Conservation (phyloP, 83 land plant species). For the Diphasiastrum complanatum region DNA sequence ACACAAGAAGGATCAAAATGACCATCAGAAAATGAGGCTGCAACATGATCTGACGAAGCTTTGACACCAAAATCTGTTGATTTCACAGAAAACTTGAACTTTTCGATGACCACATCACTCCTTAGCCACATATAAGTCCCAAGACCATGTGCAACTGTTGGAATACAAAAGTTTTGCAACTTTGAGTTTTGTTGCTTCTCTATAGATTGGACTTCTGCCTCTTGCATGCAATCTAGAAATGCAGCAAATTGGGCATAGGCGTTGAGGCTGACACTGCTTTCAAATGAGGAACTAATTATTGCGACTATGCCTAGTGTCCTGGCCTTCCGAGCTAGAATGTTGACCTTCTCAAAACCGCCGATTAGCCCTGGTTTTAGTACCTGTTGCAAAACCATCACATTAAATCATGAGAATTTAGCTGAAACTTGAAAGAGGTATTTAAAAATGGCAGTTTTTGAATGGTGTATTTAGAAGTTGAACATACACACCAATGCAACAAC, state of each 20-base stretch:
- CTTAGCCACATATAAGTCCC: conserved; percentile 89
- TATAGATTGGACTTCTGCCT: conserved; percentile 21
- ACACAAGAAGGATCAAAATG: background rate
- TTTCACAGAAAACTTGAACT: background rate
- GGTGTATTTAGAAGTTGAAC: background rate
- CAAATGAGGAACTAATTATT: conserved; percentile 84
- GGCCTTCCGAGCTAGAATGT: conserved; percentile 64
- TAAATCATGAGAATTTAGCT: conserved; percentile 6
- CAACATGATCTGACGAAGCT: too few relatives aligned
- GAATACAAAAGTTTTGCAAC: background rate
- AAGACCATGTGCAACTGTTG: conserved; percentile 73
- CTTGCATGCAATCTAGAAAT: conserved; percentile 47
- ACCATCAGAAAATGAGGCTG: too few relatives aligned
- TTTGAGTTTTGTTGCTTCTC: conserved; percentile 1
- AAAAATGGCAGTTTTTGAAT: background rate
- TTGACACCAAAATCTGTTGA: background rate
- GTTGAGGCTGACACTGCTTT: conserved; percentile 65
- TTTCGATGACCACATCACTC: conserved; percentile 39
- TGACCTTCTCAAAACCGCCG: conserved; percentile 91
- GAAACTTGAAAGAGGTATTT: background rate
- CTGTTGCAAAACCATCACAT: conserved; percentile 34
- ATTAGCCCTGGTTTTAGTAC: conserved; percentile 85
- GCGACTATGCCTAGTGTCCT: conserved; percentile 56
- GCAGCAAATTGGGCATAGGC: conserved; percentile 71
- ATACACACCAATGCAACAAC: conserved; percentile 77